A percentile compares a stretch with the other conserved stretches of the same genome.
These are phyloP conservation scores for Eucalyptus virginea DNA, from an alignment of 345 rosid species.

Conservation along the genomic window DNA sequence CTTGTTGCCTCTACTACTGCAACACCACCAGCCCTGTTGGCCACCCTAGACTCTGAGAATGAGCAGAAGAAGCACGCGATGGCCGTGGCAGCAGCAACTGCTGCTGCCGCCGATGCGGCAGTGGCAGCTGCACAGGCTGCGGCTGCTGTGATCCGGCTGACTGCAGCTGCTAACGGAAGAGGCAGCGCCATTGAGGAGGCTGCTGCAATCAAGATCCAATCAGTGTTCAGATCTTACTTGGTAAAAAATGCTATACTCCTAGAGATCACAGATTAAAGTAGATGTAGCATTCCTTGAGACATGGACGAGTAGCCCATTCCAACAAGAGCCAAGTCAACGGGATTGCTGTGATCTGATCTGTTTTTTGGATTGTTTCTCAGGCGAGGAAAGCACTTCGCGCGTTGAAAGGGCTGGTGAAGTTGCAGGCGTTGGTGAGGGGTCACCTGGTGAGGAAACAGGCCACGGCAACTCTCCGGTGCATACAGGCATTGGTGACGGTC, in stretches of 20 bases:
- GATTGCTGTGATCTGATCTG: not conserved
- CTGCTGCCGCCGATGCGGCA: conserved; percentile 30
- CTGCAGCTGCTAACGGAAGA: conserved; percentile 11
- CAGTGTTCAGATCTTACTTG: conserved; percentile 76
- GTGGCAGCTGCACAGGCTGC: conserved; percentile 45
- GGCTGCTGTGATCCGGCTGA: conserved; percentile 30
- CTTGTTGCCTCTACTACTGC: conserved; percentile 1
- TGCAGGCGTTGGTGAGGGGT: conserved; percentile 87
- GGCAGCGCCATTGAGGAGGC: conserved; percentile 30
- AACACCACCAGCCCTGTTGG: not conserved
- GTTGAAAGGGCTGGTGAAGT: conserved; percentile 75
- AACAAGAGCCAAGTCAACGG: not conserved
- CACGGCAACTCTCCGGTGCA: conserved; percentile 72
- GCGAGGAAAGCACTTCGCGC: conserved; percentile 91
- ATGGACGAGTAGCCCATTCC: not conserved
- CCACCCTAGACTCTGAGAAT: conserved; percentile 9
- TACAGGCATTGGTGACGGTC: conserved; percentile 76
- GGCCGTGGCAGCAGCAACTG: conserved; percentile 32
- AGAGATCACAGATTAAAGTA: not conserved
- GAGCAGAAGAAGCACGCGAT: conserved; percentile 32
- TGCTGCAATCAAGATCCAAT: conserved; percentile 67
- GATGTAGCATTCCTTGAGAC: not conserved
- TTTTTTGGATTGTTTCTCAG: conserved; percentile 15
- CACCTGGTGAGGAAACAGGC: conserved; percentile 89
- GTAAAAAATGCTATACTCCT: conserved; percentile 11